phyloP scores from a whole-genome alignment of 78 protist genomes.

The Protostelium mycophagum region DNA sequence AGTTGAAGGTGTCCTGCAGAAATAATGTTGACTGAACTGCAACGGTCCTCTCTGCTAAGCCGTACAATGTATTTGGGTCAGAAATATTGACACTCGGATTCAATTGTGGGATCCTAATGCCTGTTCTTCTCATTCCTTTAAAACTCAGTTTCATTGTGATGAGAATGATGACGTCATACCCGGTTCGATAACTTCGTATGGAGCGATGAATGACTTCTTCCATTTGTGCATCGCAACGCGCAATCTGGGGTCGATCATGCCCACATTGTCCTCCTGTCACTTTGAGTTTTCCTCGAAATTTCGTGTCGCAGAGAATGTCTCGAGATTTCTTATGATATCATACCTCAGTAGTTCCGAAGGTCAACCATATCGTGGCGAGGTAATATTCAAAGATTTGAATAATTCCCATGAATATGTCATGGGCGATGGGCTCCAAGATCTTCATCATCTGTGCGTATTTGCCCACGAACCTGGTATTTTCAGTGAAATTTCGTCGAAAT shows the following conservation, averaged over 20 bases:
- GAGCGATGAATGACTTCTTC: background rate
- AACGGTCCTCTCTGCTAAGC: background rate
- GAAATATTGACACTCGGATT: background rate
- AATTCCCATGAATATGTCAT: constrained; percentile 48
- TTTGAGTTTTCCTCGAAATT: no score
- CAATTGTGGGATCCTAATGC: background rate
- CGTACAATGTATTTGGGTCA: background rate
- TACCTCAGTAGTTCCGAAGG: background rate
- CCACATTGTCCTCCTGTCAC: background rate
- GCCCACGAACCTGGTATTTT: constrained; percentile 42
- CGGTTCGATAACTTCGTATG: background rate
- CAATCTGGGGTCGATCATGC: background rate
- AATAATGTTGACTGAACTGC: background rate
- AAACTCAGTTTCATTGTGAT: background rate
- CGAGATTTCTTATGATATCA: background rate
- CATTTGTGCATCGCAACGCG: background rate
- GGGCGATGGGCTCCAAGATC: constrained; percentile 27
- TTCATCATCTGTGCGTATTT: constrained; percentile 65
- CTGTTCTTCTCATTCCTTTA: background rate
- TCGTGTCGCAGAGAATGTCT: background rate
- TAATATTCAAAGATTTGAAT: constrained; percentile 52
- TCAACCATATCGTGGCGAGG: constrained; percentile 29
- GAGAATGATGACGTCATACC: background rate
- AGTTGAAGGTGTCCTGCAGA: background rate
- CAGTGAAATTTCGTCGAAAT: no score